Percentiles rank a stretch among this genome's conserved stretches.
Evolutionary conservation across 1,139 yeast genomes (phyloP).

Genomic region (Barnettozyma hawaiiensis): DNA sequence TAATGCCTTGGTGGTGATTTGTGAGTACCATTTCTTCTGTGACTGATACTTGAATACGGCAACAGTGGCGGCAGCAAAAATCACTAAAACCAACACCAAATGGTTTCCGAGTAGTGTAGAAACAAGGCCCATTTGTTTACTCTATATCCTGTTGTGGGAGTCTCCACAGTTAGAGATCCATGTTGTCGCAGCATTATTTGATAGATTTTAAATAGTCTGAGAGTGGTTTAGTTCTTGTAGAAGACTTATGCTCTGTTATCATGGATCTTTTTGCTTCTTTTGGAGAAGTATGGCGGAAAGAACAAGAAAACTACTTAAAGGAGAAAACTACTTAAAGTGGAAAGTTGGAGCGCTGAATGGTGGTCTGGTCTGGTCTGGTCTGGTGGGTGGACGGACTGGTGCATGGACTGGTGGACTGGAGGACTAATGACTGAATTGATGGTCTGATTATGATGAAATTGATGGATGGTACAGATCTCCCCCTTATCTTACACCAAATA

Average conservation of each 20-base stretch:
- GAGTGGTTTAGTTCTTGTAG: too few species aligned
- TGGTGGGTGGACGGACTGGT: too few species aligned
- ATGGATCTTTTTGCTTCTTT: conserved; percentile 3
- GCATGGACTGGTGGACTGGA: too few species aligned
- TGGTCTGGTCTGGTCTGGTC: neutral
- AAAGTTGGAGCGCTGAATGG: neutral
- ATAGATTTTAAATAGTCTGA: neutral
- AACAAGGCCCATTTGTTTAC: conserved; percentile 1
- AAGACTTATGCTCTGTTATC: too few species aligned
- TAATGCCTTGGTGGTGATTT: conserved; percentile 1
- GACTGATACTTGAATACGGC: neutral
- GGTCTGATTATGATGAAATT: too few species aligned
- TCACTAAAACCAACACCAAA: neutral
- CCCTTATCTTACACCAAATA: too few species aligned
- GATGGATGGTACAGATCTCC: too few species aligned
- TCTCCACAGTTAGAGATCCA: too few species aligned
- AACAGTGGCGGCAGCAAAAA: neutral
- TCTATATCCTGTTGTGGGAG: too few species aligned
- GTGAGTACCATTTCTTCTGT: conserved; percentile 5
- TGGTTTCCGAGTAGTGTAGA: neutral
- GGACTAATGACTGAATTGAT: too few species aligned
- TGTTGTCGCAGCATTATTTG: neutral
- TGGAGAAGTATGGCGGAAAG: conserved; percentile 1
- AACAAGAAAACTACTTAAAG: conserved; percentile 2
- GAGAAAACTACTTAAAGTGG: neutral